phyloP scores from a whole-genome alignment of 2,329 filamentous ascomycete genomes.

The Didymella glomerata region DNA sequence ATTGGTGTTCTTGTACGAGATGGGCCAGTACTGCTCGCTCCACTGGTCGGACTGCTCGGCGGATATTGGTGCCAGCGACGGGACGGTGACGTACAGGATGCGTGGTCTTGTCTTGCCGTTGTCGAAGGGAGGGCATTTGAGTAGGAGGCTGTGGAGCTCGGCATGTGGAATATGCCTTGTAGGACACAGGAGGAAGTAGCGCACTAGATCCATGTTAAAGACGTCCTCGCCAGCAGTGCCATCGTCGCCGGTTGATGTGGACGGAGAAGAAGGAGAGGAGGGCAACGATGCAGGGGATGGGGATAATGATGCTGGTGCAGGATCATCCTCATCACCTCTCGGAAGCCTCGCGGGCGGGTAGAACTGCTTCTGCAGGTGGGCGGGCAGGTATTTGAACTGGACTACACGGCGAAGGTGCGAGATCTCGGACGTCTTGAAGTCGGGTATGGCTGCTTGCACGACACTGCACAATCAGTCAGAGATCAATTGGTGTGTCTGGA shows the following conservation, averaged over 20 bases:
- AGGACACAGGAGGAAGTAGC: constrained; percentile 63
- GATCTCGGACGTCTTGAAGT: constrained; percentile 55
- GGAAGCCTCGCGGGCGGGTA: constrained; percentile 44
- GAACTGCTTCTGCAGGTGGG: constrained; percentile 60
- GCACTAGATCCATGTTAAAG: constrained; percentile 47
- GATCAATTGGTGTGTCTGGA: constrained; percentile 21
- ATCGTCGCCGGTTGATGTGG: constrained; percentile 12
- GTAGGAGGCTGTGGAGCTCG: constrained; percentile 53
- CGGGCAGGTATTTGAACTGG: constrained; percentile 73
- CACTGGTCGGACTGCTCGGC: constrained; percentile 77
- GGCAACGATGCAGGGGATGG: constrained; percentile 31
- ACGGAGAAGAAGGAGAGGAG: constrained; percentile 20
- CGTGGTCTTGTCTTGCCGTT: constrained; percentile 55
- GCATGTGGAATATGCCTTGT: constrained; percentile 61
- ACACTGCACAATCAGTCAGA: constrained; percentile 49
- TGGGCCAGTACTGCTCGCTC: constrained; percentile 82
- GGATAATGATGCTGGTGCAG: constrained; percentile 42
- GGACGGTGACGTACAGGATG: constrained; percentile 72
- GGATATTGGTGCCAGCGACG: constrained; percentile 76
- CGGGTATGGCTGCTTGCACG: constrained; percentile 56
- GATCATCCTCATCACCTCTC: constrained; percentile 47
- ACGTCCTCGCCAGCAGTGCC: constrained; percentile 27
- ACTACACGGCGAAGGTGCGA: constrained; percentile 77
- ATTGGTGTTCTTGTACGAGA: constrained; percentile 86
- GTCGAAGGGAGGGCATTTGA: constrained; percentile 52